A percentile compares a stretch with the other conserved stretches of the same genome.
These are phyloP conservation scores for Geotrichum citri-aurantii DNA, from an alignment of 1,139 yeast genomes.

Conservation along the genomic window DNA sequence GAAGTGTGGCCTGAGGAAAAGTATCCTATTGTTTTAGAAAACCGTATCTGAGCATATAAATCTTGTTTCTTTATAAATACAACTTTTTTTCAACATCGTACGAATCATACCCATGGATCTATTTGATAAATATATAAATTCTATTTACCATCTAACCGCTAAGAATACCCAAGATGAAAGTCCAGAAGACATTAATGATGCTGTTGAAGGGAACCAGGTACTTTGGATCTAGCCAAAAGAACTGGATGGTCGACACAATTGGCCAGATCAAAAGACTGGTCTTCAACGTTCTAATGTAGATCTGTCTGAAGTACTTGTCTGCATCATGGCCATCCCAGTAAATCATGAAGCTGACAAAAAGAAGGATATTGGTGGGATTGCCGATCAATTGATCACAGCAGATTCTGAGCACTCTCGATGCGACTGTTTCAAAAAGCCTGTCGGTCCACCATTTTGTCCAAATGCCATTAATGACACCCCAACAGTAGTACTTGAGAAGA, in stretches of 20 bases:
- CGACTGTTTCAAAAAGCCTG: conserved; percentile 26
- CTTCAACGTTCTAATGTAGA: conserved; percentile 27
- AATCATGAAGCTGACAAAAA: conserved; percentile 33
- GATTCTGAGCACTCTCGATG: conserved; percentile 26
- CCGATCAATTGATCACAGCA: conserved; percentile 35
- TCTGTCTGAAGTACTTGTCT: conserved; percentile 31
- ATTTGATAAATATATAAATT: neutral
- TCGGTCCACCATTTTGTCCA: conserved; percentile 40
- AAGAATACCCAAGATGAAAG: conserved; percentile 32
- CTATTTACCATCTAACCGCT: neutral
- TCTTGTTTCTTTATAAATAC: neutral
- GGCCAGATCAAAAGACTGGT: conserved; percentile 37
- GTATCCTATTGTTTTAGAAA: conserved; percentile 16
- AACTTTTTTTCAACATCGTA: too few species aligned
- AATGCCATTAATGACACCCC: conserved; percentile 37
- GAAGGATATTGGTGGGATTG: conserved; percentile 33
- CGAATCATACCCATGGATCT: too few species aligned
- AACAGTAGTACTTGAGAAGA: conserved; percentile 35
- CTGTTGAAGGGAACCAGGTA: conserved; percentile 36
- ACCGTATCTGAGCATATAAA: conserved; percentile 7
- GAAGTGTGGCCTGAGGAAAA: conserved; percentile 49
- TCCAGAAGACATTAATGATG: conserved; percentile 35
- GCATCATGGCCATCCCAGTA: conserved; percentile 37
- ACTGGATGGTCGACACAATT: conserved; percentile 33
- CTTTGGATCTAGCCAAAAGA: conserved; percentile 30